Conservation (phyloP, 129 eudicot species). For the sunflower (Helianthus annuus) region DNA sequence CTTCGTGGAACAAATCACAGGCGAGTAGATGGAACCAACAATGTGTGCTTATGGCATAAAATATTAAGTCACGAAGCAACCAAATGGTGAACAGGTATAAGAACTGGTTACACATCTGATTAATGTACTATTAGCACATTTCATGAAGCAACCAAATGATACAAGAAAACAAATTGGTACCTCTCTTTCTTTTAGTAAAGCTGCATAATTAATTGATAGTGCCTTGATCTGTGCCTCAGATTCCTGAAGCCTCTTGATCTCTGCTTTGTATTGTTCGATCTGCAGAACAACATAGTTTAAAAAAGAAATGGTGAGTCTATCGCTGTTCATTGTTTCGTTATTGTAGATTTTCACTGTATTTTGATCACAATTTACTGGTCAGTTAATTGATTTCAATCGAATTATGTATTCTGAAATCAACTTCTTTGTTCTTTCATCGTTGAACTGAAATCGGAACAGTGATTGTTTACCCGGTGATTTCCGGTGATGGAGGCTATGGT, state of each 20-base stretch:
- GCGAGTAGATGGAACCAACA: slow-evolving; percentile 52
- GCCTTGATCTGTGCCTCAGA: slow-evolving; percentile 95
- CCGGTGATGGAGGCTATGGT: too few species aligned
- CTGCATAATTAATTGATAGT: slow-evolving; percentile 91
- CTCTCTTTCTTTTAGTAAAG: slow-evolving; percentile 87
- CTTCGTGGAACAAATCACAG: slow-evolving; percentile 99
- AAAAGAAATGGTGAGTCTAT: not conserved
- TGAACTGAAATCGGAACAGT: too few species aligned
- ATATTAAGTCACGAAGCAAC: too few species aligned
- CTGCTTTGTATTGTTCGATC: slow-evolving; percentile 75
- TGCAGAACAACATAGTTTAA: slow-evolving; percentile 32
- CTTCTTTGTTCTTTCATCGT: too few species aligned
- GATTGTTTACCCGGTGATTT: too few species aligned
- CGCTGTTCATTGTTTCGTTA: too few species aligned
- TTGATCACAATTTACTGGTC: too few species aligned
- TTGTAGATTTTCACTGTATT: too few species aligned
- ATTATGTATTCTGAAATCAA: too few species aligned
- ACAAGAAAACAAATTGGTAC: slow-evolving; percentile 35
- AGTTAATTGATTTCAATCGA: too few species aligned
- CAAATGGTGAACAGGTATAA: too few species aligned
- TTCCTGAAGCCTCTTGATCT: slow-evolving; percentile 91
- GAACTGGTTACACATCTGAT: not conserved
- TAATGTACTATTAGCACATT: not conserved
- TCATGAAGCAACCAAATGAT: not conserved
- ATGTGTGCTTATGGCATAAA: too few species aligned